Evolutionary conservation across 1,284 basidiomycete species (phyloP).

Genomic region (Irpex lacteus): DNA sequence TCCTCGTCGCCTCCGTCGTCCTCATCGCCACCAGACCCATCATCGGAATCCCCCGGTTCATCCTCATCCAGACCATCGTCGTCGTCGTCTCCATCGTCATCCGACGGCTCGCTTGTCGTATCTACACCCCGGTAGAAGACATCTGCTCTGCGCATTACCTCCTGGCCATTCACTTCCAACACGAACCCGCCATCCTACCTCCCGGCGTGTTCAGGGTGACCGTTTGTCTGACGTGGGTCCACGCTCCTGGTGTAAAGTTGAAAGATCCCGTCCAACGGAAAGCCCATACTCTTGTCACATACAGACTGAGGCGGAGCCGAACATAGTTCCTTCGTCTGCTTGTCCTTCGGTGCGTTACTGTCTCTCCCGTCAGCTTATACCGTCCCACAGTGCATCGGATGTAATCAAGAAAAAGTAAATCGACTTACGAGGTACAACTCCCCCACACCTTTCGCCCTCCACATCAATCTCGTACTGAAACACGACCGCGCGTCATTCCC

Average conservation of each 20-base stretch:
- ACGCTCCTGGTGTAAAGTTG: constrained; percentile 56
- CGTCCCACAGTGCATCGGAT: background rate
- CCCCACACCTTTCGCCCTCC: constrained; percentile 57
- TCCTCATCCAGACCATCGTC: constrained; percentile 1
- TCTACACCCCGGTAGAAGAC: constrained; percentile 55
- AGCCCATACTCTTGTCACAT: constrained; percentile 67
- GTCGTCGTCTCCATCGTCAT: constrained; percentile 7
- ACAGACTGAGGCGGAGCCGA: constrained; percentile 49
- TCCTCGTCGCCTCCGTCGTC: background rate
- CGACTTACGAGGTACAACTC: constrained; percentile 69
- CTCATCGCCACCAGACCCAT: constrained; percentile 3
- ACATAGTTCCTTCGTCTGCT: constrained; percentile 59
- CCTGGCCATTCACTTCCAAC: constrained; percentile 51
- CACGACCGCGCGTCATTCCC: constrained; percentile 61
- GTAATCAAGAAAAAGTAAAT: background rate
- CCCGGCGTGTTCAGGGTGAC: constrained; percentile 71
- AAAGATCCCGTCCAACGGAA: constrained; percentile 74
- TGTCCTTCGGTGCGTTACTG: constrained; percentile 60
- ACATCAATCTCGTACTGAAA: constrained; percentile 77
- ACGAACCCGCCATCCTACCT: constrained; percentile 33
- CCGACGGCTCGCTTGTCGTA: constrained; percentile 4
- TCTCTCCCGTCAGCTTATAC: background rate
- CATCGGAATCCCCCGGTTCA: constrained; percentile 11
- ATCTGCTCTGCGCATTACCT: constrained; percentile 51
- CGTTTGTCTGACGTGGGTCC: constrained; percentile 67